Base-by-base conservation (phyloP, 2,329 filamentous ascomycete genomes). In the Hortaea werneckii region DNA sequence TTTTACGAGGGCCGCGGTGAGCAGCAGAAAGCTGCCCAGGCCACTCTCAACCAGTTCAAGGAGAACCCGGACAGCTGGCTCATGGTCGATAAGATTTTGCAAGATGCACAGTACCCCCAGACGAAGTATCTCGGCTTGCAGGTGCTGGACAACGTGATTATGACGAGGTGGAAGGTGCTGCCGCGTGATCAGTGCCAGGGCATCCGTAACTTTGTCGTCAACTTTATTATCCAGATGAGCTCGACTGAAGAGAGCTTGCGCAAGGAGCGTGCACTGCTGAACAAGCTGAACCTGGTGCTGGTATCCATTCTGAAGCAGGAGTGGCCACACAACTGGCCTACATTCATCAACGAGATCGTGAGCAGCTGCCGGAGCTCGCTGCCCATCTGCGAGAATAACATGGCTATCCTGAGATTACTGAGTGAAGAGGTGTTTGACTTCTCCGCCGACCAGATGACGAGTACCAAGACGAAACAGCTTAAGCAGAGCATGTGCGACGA, bases 261-360 rank as follows among this genome's bases (percentile, higher is more conserved):
- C 66, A 73, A 78, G 58, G 84, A 96, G 69, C 84, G 86, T 63
- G 89, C 89, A 30, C 80, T 98, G 49, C 75, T 98, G 63, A 96
- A 96, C 78, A 98, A 98, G 75, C 82, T 98, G 51, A 98, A 98
- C 63, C 79, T 98, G 59, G 90, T 96, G 48, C 83, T 98, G 53
- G 87, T 98, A 58, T 95, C 89, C 47, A 90, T 98, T 53, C 75
- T 98, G 63, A 98, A 98, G 76, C 92, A 98, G 71, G 92, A 98
- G 70, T 98, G 92, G 92, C 92, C 92, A 47, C 90, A 96, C 71
- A 94, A 98, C 75, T 98, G 94, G 92, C 92, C 94, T 8, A 95
- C 88, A 13, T 98, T 98, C 69, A 96, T 98, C 77, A 96, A 96
- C 74, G 92, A 98, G 73, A 98, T 98, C 68, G 88, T 98, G 59